Evolutionary conservation across 306 rosid genomes (phyloP).

Genomic region (Arachis stenosperma): DNA sequence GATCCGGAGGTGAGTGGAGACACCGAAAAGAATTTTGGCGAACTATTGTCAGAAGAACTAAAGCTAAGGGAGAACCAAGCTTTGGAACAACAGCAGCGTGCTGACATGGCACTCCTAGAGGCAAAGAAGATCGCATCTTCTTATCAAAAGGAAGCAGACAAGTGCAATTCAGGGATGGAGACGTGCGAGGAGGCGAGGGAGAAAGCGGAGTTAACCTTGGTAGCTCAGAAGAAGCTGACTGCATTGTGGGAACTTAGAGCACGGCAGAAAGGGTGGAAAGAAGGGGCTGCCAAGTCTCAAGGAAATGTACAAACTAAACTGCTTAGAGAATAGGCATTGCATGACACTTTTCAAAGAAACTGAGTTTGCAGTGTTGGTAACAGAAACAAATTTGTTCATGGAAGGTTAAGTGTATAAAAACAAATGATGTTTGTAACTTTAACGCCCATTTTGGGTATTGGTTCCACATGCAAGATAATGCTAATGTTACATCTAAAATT

Average conservation of each 20-base stretch:
- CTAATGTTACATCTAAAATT: neutral
- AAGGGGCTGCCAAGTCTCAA: slow-evolving; percentile 68
- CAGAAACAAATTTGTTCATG: slow-evolving; percentile 31
- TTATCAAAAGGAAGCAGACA: slow-evolving; percentile 98
- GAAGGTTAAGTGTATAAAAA: slow-evolving; percentile 52
- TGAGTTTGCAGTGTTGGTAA: slow-evolving; percentile 28
- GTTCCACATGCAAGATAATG: slow-evolving; percentile 27
- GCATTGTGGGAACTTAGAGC: slow-evolving; percentile 93
- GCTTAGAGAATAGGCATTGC: slow-evolving; percentile 44
- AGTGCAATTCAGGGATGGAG: slow-evolving; percentile 99
- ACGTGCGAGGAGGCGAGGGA: slow-evolving; percentile 97
- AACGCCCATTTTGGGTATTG: slow-evolving; percentile 36
- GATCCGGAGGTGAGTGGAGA: slow-evolving; percentile 89
- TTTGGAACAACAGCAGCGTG: slow-evolving; percentile 69
- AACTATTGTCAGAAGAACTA: slow-evolving; percentile 86
- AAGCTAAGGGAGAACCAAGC: slow-evolving; percentile 81
- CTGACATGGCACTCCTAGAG: slow-evolving; percentile 94
- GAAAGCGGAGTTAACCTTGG: slow-evolving; percentile 74
- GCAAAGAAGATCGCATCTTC: slow-evolving; percentile 95
- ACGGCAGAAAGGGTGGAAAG: slow-evolving; percentile 97
- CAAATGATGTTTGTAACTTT: slow-evolving; percentile 34
- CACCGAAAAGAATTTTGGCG: slow-evolving; percentile 85
- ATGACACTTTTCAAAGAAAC: slow-evolving; percentile 35
- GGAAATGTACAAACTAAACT: slow-evolving; percentile 69
- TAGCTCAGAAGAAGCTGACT: slow-evolving; percentile 72